Percentiles rank a stretch among this genome's conserved stretches.
Conservation (phyloP, 1,284 basidiomycete species). For the Moesziomyces globuligerus region DNA sequence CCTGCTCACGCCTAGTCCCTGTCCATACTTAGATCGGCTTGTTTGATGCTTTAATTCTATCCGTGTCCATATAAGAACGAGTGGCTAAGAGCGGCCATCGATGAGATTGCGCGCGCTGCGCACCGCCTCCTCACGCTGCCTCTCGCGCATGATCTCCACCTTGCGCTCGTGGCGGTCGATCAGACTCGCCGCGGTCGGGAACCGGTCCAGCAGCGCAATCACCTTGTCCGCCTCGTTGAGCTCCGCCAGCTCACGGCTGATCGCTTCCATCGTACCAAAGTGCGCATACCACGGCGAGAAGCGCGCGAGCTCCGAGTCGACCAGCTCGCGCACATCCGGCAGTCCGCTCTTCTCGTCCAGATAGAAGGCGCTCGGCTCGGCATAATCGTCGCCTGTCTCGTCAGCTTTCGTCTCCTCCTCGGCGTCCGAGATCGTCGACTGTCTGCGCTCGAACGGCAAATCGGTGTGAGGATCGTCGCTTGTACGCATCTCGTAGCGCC, state of each 20-base stretch:
- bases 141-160: conserved; percentile 28
- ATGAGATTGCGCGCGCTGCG: conserved; percentile 35
- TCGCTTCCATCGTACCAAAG: conserved; percentile 44
- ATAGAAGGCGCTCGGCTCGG: conserved; percentile 23
- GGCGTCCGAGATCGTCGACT: background rate
- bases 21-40: too few species aligned
- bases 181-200: conserved; percentile 11
- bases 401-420: conserved; percentile 1
- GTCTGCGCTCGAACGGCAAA: conserved; percentile 24
- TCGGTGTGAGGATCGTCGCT: conserved; percentile 34
- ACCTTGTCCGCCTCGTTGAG: conserved; percentile 11
- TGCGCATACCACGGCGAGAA: conserved; percentile 49
- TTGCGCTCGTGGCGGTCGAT: conserved; percentile 35
- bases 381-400: background rate
- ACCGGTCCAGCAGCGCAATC: conserved; percentile 19
- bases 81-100: conserved; percentile 5
- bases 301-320: background rate
- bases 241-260: conserved; percentile 21
- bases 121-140: conserved; percentile 23
- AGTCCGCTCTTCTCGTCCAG: conserved; percentile 6
- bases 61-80: too few species aligned
- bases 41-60: background rate
- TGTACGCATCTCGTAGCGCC: conserved; percentile 18
- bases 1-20: too few species aligned
- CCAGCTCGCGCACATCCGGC: conserved; percentile 15